Evolutionary conservation across 768 basidiomycete species (phyloP).

Genomic region (Cystoderma amianthinum): DNA sequence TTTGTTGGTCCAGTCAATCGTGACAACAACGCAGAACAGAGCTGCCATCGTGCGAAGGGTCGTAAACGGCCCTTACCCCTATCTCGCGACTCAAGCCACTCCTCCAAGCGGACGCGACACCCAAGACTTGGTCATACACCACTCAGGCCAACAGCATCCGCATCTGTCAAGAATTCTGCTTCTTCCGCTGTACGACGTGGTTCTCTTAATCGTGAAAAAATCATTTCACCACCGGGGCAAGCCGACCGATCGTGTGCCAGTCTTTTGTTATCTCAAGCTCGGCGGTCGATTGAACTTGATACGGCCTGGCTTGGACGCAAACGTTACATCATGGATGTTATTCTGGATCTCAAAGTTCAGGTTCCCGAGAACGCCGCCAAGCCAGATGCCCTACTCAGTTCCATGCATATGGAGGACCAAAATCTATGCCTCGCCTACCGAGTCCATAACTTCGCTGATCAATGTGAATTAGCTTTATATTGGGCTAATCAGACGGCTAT

Average conservation of each 20-base stretch:
- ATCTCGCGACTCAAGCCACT: conserved; percentile 4
- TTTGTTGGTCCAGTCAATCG: not conserved
- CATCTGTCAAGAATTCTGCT: not conserved
- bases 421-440: conserved; percentile 9
- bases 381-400: not conserved
- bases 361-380: not conserved
- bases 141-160: conserved; percentile 1
- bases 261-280: conserved; percentile 18
- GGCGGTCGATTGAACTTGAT: conserved; percentile 17
- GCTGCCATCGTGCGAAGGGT: conserved; percentile 6
- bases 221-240: conserved; percentile 3
- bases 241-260: conserved; percentile 5
- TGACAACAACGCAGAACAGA: conserved; percentile 1
- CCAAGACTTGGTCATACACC: not conserved
- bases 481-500: conserved; percentile 27
- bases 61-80: conserved; percentile 10
- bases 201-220: not conserved
- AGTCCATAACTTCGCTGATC: conserved; percentile 18
- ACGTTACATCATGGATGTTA: conserved; percentile 38
- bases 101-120: conserved; percentile 1
- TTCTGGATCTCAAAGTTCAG: conserved; percentile 28
- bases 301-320: conserved; percentile 20
- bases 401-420: not conserved
- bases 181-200: not conserved
- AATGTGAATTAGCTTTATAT: conserved; percentile 24